Conservation (phyloP, 148 eudicot genomes). For the Rhododendron henanense region DNA sequence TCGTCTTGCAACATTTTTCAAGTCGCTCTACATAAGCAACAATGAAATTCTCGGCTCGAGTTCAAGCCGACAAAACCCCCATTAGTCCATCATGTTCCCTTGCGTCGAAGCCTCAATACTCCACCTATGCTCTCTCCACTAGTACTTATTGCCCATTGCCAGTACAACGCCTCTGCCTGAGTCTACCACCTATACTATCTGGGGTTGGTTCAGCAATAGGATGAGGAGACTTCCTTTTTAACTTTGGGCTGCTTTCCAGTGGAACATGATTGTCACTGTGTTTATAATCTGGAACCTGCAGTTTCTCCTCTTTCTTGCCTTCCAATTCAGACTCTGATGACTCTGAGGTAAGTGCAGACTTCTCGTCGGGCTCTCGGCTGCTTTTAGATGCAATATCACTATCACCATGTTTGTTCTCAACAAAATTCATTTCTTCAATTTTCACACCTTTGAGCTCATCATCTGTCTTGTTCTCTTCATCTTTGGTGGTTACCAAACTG, state of each 20-base stretch:
- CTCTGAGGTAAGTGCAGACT: not conserved
- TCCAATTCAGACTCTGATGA: conserved; percentile 9
- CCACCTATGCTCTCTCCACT: conserved; percentile 16
- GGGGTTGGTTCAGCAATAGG: not conserved
- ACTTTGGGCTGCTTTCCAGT: not conserved
- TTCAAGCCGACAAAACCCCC: not conserved
- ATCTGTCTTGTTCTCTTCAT: conserved; percentile 9
- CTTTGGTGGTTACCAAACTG: not conserved
- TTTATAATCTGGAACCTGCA: not conserved
- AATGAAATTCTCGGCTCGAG: not conserved
- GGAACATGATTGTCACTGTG: not conserved
- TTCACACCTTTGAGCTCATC: conserved; percentile 10
- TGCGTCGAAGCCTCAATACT: conserved; percentile 24
- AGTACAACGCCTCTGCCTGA: conserved; percentile 31
- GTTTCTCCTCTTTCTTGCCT: conserved; percentile 9
- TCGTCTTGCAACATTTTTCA: not conserved
- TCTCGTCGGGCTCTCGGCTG: not conserved
- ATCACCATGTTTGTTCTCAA: not conserved
- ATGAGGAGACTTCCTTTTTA: not conserved
- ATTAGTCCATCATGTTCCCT: not conserved
- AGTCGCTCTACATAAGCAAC: not conserved
- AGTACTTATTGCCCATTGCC: conserved; percentile 3
- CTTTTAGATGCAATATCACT: not conserved
- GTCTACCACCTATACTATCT: conserved; percentile 22
- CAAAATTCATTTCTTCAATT: not conserved